phyloP scores from a whole-genome alignment of 2,329 filamentous ascomycete genomes.

The Penicillium sp. region DNA sequence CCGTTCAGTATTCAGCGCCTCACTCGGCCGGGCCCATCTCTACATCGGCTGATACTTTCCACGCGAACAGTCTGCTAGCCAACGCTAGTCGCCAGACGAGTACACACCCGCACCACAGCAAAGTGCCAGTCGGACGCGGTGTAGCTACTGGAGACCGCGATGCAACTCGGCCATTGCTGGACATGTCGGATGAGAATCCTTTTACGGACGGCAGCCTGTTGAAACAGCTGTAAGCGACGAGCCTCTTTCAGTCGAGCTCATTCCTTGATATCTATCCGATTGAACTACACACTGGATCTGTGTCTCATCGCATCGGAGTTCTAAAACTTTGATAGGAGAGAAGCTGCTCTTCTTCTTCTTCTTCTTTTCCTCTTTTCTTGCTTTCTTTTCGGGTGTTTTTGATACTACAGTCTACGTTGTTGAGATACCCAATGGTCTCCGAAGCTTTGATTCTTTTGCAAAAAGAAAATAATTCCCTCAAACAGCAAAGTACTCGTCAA shows the following conservation, averaged over 20 bases:
- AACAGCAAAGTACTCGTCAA: too few relatives aligned
- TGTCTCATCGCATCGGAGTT: too few relatives aligned
- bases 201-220: conserved; percentile 44
- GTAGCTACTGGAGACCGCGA: conserved; percentile 37
- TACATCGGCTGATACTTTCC: conserved; percentile 7
- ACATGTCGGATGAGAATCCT: conserved; percentile 36
- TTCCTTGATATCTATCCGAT: background rate
- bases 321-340: too few relatives aligned
- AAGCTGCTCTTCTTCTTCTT: too few relatives aligned
- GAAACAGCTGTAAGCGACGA: conserved; percentile 20
- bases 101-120: conserved; percentile 14
- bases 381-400: too few relatives aligned
- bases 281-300: too few relatives aligned
- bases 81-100: conserved; percentile 17
- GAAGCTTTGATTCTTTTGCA: too few relatives aligned
- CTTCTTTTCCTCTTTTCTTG: too few relatives aligned
- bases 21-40: conserved; percentile 6
- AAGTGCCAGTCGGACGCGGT: conserved; percentile 29
- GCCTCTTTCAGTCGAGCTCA: background rate
- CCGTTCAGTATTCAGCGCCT: background rate
- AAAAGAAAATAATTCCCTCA: too few relatives aligned
- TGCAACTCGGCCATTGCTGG: conserved; percentile 39
- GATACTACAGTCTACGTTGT: background rate
- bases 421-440: conserved; percentile 1
- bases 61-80: conserved; percentile 33